Base-by-base conservation (phyloP, 129 eudicot genomes). In the Escallonia rubra region DNA sequence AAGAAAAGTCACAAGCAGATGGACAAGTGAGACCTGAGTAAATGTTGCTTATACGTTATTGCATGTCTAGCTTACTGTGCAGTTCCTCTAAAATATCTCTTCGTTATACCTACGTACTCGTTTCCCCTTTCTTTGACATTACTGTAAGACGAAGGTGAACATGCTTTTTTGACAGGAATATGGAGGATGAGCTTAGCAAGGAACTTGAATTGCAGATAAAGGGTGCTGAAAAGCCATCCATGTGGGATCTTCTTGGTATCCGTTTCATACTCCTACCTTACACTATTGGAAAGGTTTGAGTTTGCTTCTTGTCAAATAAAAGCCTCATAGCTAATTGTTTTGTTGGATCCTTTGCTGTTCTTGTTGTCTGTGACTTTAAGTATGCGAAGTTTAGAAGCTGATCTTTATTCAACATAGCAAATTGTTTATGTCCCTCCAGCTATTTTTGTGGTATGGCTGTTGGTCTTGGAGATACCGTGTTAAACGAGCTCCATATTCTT, bases 141-240 rank as follows among this genome's bases (percentile, higher is more conserved):
- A 54, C 50, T 69, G 60, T 40, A 57, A 34, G 59, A 53, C 10
- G 3, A 8, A 57, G 59, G 38, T 69, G 59, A 52, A 43, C 34
- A 15, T 52, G 46, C 62, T 70, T 65, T 43, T 43, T 41, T 79
- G 53, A 67, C 86, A 92, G 98, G 83, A 82, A 89, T 69, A 39
- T 77, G 69, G 84, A 81, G 52, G 98, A 86, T 74, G 98, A 92
- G 58, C 76, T 88, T 43, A 84, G 96, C 86, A 88, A 86, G 82
- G 98, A 88, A 73, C 96, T 92, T 82, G 98, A 92, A 46, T 71
- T 92, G 71, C 98, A 92, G 76, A 92, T 92, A 57, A 92, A 92
- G 76, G 98, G 98, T 49, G 98, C 98, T 63, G 98, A 89, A 78
- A 88, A 84, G 79, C 98, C 98, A 60, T 83, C 95, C 2, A 50